Conservation (phyloP, 768 basidiomycete genomes). For the Gyrodon lividus region DNA sequence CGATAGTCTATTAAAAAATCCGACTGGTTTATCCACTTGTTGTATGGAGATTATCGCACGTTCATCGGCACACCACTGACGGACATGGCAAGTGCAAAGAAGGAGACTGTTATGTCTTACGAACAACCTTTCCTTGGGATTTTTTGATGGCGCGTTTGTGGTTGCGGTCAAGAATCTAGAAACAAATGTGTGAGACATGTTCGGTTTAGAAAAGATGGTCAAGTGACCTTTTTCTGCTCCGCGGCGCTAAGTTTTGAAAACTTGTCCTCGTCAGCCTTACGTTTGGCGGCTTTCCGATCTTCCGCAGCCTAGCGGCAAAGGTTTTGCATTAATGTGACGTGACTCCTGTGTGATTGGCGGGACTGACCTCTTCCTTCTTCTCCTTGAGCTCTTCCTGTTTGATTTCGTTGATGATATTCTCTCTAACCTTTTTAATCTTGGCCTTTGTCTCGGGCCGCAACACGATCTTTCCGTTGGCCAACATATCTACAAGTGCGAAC, state of each 20-base stretch:
- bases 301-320: conserved; percentile 47
- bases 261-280: conserved; percentile 70
- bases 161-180: conserved; percentile 68
- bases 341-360: background rate
- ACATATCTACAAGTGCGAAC: conserved; percentile 75
- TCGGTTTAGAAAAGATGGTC: background rate
- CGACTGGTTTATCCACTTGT: no score
- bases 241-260: conserved; percentile 70
- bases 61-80: no score
- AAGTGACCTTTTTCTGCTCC: conserved; percentile 76
- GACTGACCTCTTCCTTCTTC: conserved; percentile 64
- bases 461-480: conserved; percentile 46
- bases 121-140: conserved; percentile 60
- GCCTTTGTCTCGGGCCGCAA: conserved; percentile 79
- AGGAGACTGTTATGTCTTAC: conserved; percentile 20
- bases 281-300: conserved; percentile 70
- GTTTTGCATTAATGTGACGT: background rate
- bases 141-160: conserved; percentile 71
- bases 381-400: conserved; percentile 66
- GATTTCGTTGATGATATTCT: conserved; percentile 68
- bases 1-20: no score
- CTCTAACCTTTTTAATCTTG: conserved; percentile 73
- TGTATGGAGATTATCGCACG: no score
- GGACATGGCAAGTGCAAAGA: no score
- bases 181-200: conserved; percentile 2